Evolutionary conservation across 1,284 basidiomycete species (phyloP), one percentile per base, ranked within the genome.

Genomic region (Psilocybe mexicana): DNA sequence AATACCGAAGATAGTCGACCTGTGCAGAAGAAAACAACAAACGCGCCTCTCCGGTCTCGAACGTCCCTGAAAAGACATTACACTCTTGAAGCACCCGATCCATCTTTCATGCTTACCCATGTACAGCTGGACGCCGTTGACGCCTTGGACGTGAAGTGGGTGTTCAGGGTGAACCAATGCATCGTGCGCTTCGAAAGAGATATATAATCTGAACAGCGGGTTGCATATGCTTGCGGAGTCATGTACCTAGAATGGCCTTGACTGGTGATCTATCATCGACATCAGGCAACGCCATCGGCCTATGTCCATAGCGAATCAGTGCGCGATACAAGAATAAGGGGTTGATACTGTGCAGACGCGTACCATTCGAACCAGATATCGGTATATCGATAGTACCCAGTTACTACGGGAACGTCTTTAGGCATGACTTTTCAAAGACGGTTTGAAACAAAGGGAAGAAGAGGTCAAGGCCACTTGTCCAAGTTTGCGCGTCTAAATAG

Each of bases 1-100:
- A 95, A 71, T 94, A 93, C 54, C 90, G 82, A 14, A 91, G 70
- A 70, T 94, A 96, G 70, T 94, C 89, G 59, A 95, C 77, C 74
- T 96, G 94, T 6, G 82, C 83, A 10, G 90, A 90, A 6, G 90
- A 89, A 68, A 93, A 91, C 53, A 93, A 75, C 11, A 94, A 79
- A 11, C 88, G 83, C 1, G 84, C 80, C 72, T 88, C 83, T 65
- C 88, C 87, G 56, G 80, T 84, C 50, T 77, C 74, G 54, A 91
- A 79, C 0, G 83, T 88, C 2, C 84, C 87, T 4, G 7, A 5
- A 11, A 46, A 30, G 4, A 14, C 23, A 24, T 18, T 18, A 18
- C 18, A 18, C 18, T 18, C 18, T 18, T 18, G 18, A 18, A 18
- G 18, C 18, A 18, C 18, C 18, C 18, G 47, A 44, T 42, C n/a